phyloP scores from a whole-genome alignment of 345 rosid species.

The Citrus hindsii region DNA sequence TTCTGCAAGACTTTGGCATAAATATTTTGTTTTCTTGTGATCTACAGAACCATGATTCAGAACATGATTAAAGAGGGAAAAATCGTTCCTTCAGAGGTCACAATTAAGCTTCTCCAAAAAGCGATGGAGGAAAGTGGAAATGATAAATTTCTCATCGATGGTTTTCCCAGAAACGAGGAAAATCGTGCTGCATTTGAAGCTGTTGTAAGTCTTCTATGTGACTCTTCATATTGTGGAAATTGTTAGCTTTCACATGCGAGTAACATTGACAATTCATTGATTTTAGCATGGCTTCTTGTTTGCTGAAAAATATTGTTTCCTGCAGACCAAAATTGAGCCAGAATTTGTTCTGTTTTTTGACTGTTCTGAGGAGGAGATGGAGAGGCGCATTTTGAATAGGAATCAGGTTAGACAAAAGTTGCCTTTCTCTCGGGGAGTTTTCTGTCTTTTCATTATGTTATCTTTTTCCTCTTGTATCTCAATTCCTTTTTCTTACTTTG shows the following conservation, averaged over 20 bases:
- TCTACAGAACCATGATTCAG: conserved; percentile 59
- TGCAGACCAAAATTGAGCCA: conserved; percentile 65
- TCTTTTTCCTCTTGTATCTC: not conserved
- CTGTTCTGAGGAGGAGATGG: conserved; percentile 66
- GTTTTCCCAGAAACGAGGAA: conserved; percentile 85
- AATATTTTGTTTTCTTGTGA: not conserved
- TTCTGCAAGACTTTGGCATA: not conserved
- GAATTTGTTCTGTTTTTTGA: conserved; percentile 55
- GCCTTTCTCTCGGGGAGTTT: not conserved
- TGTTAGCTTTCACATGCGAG: not conserved
- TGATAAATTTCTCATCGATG: conserved; percentile 73
- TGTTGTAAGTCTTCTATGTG: conserved; percentile 43
- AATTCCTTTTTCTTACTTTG: not conserved
- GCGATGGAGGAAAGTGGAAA: conserved; percentile 58
- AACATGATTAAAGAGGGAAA: conserved; percentile 66
- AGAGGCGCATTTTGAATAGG: conserved; percentile 53
- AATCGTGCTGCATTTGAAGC: conserved; percentile 66
- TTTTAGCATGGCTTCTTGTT: not conserved
- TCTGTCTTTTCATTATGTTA: not conserved
- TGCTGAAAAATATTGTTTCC: conserved; percentile 10
- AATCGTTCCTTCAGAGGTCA: conserved; percentile 86
- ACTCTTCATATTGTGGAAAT: not conserved
- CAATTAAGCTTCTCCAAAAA: conserved; percentile 71
- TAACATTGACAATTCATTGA: not conserved
- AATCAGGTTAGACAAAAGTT: conserved; percentile 53